phyloP scores from a whole-genome alignment of 148 eudicot species.

The Vaccinium vitisidaea region DNA sequence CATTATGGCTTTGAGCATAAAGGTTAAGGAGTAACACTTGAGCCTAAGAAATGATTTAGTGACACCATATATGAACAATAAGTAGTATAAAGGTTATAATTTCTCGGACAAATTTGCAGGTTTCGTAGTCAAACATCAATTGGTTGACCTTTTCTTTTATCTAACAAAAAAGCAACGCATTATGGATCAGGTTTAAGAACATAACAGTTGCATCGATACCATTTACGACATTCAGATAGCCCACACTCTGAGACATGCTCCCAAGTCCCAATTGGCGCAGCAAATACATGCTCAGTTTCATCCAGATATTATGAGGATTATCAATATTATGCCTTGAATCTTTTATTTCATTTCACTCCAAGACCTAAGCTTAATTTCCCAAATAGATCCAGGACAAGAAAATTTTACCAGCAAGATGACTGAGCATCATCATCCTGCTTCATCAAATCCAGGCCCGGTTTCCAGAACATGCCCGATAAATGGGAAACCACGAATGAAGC shows the following conservation, averaged over 20 bases:
- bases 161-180: background rate
- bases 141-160: background rate
- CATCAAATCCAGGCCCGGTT: background rate
- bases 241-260: background rate
- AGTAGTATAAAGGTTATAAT: background rate
- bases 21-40: slow-evolving; percentile 45
- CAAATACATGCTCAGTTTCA: background rate
- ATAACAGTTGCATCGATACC: background rate
- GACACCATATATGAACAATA: background rate
- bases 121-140: background rate
- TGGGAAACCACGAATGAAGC: background rate
- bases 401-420: background rate
- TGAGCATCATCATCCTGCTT: background rate
- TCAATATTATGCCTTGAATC: background rate
- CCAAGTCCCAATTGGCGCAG: background rate
- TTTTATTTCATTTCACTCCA: background rate
- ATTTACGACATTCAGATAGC: background rate
- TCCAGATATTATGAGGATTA: background rate
- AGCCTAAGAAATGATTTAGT: background rate
- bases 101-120: background rate
- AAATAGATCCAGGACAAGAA: background rate
- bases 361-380: background rate
- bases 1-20: slow-evolving; percentile 63
- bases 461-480: background rate
- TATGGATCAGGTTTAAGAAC: background rate